Evolutionary conservation across 2,329 filamentous ascomycete species (phyloP).

Genomic region (Fusarium sp.): DNA sequence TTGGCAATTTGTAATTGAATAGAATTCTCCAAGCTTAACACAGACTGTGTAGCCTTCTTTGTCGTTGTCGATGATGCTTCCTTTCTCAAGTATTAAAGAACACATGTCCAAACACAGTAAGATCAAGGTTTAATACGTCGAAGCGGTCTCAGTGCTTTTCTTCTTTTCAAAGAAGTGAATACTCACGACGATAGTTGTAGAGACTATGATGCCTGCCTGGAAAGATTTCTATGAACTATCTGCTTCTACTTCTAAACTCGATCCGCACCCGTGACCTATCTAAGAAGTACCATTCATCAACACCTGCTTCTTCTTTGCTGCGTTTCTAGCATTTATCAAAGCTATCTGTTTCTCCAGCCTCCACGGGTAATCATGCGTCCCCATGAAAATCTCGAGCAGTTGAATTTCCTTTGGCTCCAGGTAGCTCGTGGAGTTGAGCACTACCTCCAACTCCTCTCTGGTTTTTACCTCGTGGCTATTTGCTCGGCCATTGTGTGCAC

Average conservation of each 20-base stretch:
- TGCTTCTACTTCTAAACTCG: neutral
- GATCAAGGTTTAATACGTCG: no score
- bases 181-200: no score
- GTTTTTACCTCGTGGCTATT: neutral
- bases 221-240: neutral
- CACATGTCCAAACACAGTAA: no score
- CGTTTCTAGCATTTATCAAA: neutral
- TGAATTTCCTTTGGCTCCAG: neutral
- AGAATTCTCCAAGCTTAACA: no score
- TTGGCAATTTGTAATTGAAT: no score
- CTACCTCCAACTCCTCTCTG: neutral
- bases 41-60: no score
- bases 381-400: neutral
- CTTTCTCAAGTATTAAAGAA: no score
- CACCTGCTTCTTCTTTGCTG: neutral
- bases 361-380: neutral
- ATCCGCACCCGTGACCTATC: neutral
- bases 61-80: no score
- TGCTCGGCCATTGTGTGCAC: neutral
- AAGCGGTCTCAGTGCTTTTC: no score
- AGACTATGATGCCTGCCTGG: no score
- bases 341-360: neutral
- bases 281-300: neutral
- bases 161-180: no score
- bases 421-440: neutral